Evolutionary conservation across 73 alveolate species (phyloP), one percentile per base, ranked within the genome.

Genomic region (Tetrahymena elliotti): DNA sequence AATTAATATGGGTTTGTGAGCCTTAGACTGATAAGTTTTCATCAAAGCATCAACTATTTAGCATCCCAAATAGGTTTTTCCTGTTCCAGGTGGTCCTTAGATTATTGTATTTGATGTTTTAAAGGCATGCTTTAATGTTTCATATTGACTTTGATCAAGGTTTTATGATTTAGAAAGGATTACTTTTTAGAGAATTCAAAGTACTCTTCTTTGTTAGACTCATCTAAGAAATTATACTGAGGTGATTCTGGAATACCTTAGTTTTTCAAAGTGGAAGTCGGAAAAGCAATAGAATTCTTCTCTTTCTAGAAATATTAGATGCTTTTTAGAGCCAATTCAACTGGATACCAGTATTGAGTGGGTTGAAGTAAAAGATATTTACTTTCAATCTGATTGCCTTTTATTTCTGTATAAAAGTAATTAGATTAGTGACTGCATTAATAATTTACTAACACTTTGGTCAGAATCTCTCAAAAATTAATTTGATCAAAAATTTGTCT

Each of bases 21-120:
- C 1, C 6, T 27, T 27, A 31, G 88, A 68, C 3, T n/a, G 0
- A 68, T 68, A 68, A 16, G 88, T 53, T n/a, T 53, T 53, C 20
- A 53, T 31, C 38, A 97, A 93, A 35, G 95, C 36, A 84, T 95
- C 93, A 39, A 98, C 96, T 52, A 97, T 95, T 27, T 96, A 68
- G 39, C 97, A 96, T 22, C 98, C 99, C 24, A 98, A 96, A 88
- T 94, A 97, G 11, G 99, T 98, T 94, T 98, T 98, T 2, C 99
- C 99, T 3, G 99, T 98, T 53, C 99, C 99, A 20, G 99, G 99
- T 1, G 99, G 99, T 4, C 99, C 99, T 96, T 98, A 97, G 93
- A 98, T 93, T 83, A 98, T 53, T 22, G 99, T 98, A 31, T 24
- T 68, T 68, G 33, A 53, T 1, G 3, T 53, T 53, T 1, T 15